Conservation (phyloP, 345 rosid genomes). For the Populus ilicifolia region DNA sequence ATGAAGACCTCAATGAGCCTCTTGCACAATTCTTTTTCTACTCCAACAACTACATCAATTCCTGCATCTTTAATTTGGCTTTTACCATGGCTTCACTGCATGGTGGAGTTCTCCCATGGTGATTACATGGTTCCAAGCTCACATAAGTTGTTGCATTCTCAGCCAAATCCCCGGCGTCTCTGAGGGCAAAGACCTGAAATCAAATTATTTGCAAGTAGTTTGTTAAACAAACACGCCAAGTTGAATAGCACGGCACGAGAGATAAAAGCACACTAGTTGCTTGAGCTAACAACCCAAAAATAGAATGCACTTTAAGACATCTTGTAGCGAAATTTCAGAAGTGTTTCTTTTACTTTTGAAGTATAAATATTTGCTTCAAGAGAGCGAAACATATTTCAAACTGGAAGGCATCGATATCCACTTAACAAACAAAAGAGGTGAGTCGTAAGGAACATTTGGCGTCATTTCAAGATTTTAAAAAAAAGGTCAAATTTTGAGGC, state of each 20-base stretch:
- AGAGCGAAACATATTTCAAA: neutral
- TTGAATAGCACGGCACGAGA: neutral
- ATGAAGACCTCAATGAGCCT: constrained; percentile 69
- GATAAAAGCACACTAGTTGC: neutral
- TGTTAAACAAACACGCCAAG: neutral
- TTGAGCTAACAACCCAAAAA: neutral
- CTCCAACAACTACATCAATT: constrained; percentile 59
- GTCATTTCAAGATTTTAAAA: neutral
- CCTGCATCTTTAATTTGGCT: constrained; percentile 82
- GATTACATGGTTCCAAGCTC: constrained; percentile 91
- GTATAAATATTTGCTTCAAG: neutral
- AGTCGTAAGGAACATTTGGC: neutral
- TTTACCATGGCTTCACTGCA: constrained; percentile 78
- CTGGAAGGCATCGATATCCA: neutral
- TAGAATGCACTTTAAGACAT: neutral
- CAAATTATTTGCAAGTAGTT: neutral
- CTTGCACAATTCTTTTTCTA: constrained; percentile 75
- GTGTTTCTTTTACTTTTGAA: neutral
- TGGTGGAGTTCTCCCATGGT: constrained; percentile 89
- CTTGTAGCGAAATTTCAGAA: neutral
- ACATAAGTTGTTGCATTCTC: constrained; percentile 83
- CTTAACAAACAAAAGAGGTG: neutral
- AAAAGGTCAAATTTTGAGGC: neutral
- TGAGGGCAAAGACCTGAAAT: constrained; percentile 74
- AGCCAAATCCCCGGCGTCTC: constrained; percentile 75